Conservation (phyloP, 164 flowering plant species). For the Magnolia changhungtana region DNA sequence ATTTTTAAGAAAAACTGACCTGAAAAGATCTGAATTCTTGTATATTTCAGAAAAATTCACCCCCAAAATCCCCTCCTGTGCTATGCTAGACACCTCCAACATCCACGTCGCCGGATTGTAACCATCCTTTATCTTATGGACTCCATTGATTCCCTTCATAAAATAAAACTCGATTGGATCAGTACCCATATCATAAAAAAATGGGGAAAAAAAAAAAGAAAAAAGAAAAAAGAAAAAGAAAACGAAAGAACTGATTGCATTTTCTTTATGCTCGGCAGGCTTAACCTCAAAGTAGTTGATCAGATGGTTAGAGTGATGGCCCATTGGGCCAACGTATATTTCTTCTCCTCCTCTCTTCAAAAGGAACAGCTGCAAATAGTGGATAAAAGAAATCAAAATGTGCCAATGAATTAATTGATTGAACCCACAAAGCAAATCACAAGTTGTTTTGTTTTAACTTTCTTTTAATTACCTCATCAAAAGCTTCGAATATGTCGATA, state of each 20-base stretch:
- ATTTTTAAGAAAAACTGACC: conserved; percentile 16
- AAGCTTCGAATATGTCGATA: conserved; percentile 52
- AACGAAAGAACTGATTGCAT: background rate
- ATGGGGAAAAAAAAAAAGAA: background rate
- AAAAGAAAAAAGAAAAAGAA: too few species aligned
- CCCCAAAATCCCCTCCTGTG: conserved; percentile 34
- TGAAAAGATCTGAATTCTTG: conserved; percentile 31
- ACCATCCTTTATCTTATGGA: conserved; percentile 34
- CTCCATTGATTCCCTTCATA: conserved; percentile 33
- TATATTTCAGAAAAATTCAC: conserved; percentile 30
- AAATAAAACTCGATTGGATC: background rate
- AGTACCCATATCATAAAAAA: background rate
- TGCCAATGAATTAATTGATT: background rate
- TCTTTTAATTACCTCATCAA: conserved; percentile 40
- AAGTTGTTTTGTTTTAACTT: background rate
- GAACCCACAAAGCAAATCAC: too few species aligned
- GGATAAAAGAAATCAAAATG: background rate
- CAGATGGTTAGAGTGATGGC: conserved; percentile 31
- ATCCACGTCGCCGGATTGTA: conserved; percentile 53
- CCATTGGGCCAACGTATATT: conserved; percentile 44
- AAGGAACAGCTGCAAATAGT: conserved; percentile 31
- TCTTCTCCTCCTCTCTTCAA: conserved; percentile 45
- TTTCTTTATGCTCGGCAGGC: background rate
- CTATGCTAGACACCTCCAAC: conserved; percentile 38
- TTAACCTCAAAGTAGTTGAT: conserved; percentile 43